Conservation (phyloP, 768 basidiomycete genomes). For the Mycena galericulata region DNA sequence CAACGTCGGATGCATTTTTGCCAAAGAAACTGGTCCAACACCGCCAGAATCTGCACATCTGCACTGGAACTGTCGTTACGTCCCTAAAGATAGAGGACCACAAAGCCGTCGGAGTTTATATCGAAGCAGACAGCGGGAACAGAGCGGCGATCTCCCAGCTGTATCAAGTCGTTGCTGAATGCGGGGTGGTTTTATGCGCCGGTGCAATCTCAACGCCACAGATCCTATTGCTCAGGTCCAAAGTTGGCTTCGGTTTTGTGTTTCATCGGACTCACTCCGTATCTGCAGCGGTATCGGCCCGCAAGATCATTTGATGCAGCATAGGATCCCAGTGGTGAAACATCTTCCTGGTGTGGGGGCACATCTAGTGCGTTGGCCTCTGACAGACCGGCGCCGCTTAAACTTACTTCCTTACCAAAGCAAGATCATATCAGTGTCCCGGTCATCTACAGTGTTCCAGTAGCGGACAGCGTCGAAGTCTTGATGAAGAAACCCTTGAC, state of each 20-base stretch:
- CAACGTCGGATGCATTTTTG: slow-evolving; percentile 38
- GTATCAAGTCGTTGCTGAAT: neutral
- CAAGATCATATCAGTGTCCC: too few species aligned
- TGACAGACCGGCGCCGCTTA: neutral
- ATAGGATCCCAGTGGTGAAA: neutral
- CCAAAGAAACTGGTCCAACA: slow-evolving; percentile 12
- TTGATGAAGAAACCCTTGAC: too few species aligned
- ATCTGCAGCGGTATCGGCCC: neutral
- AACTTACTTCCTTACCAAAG: too few species aligned
- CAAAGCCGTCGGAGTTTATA: neutral
- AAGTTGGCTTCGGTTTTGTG: neutral
- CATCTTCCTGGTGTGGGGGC: slow-evolving; percentile 8
- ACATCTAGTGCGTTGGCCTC: neutral
- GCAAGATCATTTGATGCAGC: neutral
- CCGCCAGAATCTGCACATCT: slow-evolving; percentile 31
- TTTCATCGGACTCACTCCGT: neutral
- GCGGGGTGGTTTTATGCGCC: slow-evolving; percentile 1
- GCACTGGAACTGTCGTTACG: slow-evolving; percentile 22
- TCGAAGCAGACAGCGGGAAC: neutral
- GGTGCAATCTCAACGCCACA: slow-evolving; percentile 6
- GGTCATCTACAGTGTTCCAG: too few species aligned
- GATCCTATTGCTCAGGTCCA: slow-evolving; percentile 8
- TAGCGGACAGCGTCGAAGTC: neutral
- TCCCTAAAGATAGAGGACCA: neutral
- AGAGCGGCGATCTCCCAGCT: too few species aligned